Base-by-base conservation (phyloP, 768 basidiomycete genomes). In the Amanita polypyramis region DNA sequence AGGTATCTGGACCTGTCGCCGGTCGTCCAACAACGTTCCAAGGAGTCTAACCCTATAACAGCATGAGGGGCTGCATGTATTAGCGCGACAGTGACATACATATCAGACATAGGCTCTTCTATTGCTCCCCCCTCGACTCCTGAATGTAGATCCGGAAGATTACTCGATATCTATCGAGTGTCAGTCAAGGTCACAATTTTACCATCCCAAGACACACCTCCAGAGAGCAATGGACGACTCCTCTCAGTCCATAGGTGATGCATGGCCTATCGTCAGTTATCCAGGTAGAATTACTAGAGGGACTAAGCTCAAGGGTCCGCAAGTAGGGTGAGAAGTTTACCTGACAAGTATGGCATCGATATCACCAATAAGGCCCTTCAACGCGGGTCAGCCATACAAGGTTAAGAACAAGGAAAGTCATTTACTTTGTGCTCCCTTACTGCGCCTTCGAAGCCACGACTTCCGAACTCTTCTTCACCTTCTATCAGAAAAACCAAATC, bases 391-490 rank as follows among this genome's bases (percentile, higher is more conserved):
- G 34, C 46, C 6, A 44, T 29, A 43, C 11, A 45, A 34, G 37
- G 17, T 23, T 9, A 34, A 25, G 35, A 41, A 32, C 23, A 29
- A 27, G 48, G 10, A 14, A 7, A 41, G 37, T 33, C 36, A 12
- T 50, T 38, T 51, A 85, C 90, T 77, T 89, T 92, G 63, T 92
- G 70, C 47, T 70, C 74, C 47, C 67, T 57, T 8, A 97, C 85
- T 2, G 85, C 76, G n/a, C 87, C 78, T 33, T 68, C 74, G 58
- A 99, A 94, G 0, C 94, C 92, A 4, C 72, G 63, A 59, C 92
- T 95, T 1, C 95, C 95, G n/a, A 79, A 80, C 62, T 99, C 96
- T 60, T 96, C 96, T 60, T 98, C 95, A 0, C 96, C 96, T 65
- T 99, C 96, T 12, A 98, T 80, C 44, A 97, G 63, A 60, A 98